Evolutionary conservation across 306 rosid species (phyloP), one percentile per base, ranked within the genome.

Genomic region (Lathyrus oleraceus): DNA sequence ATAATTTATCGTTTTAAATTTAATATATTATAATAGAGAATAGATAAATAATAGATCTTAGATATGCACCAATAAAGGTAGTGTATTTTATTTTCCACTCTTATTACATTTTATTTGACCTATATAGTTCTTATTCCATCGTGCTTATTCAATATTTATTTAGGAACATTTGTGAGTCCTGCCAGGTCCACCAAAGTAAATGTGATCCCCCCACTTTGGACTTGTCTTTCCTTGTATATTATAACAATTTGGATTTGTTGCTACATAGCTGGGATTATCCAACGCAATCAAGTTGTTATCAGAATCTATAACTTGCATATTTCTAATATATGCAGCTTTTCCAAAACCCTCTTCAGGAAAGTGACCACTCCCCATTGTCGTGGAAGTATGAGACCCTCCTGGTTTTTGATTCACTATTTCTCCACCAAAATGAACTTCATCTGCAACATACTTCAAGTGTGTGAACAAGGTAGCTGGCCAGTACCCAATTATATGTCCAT

Each of bases 351-450:
- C 98, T 1, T 84, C 74, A 0, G 96, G 87, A 65, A 85, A 93
- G 73, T 90, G 97, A 0, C 97, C 98, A 35, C 96, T 90, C 0
- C 98, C 98, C 98, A 93, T 93, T 70, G 90, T 87, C 1, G 98
- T 93, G 0, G 89, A 65, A 2, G 97, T 88, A 80, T 93, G 96
- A 8, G 75, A 56, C 4, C 97, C 98, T 5, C 76, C 44, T 7
- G 78, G 61, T 73, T 71, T 77, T 20, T 87, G 76, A 36, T 93
- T 93, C 74, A 93, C 90, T 1, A 84, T 69, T 70, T 93, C 98
- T 4, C 98, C 97, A 5, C 98, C 97, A 64, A 90, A 93, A 56
- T 93, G 98, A 0, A 87, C 85, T 91, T 80, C 89, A 69, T 88
- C 88, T 66, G 96, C 98, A 73, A 83, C 88, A 48, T 76, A 66